These are phyloP conservation scores for Rhodomyrtus tomentosa DNA, from an alignment of 345 rosid genomes.

Conservation along the genomic window DNA sequence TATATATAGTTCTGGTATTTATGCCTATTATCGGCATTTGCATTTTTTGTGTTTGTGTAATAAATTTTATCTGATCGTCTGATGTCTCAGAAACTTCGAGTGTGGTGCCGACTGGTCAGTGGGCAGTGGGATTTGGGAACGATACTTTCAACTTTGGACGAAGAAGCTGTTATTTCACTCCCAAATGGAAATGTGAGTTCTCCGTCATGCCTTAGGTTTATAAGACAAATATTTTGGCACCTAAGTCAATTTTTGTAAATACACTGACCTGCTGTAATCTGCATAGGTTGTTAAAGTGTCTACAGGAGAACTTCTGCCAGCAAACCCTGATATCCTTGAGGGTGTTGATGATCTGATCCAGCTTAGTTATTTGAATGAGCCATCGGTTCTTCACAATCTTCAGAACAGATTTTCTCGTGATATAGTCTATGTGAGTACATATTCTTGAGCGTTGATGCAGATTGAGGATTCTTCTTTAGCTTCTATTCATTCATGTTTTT, in stretches of 20 bases:
- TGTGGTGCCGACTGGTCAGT: conserved; percentile 63
- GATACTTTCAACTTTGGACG: conserved; percentile 65
- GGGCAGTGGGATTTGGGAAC: conserved; percentile 73
- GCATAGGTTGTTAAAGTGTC: conserved; percentile 68
- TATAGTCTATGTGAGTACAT: conserved; percentile 69
- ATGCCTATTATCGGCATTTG: not conserved
- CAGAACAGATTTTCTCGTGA: conserved; percentile 65
- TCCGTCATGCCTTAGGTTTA: not conserved
- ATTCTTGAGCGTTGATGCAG: not conserved
- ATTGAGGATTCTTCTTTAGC: not conserved
- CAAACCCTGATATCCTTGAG: conserved; percentile 85
- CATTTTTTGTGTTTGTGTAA: not conserved
- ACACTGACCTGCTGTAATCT: conserved; percentile 6
- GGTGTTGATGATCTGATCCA: conserved; percentile 84
- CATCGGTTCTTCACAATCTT: conserved; percentile 85
- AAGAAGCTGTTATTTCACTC: conserved; percentile 48
- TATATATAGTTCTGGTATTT: not conserved
- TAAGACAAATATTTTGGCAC: not conserved
- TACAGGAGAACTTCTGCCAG: conserved; percentile 68
- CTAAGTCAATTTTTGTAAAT: not conserved
- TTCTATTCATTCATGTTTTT: conserved; percentile 1
- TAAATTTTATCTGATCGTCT: not conserved
- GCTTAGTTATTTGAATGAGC: conserved; percentile 94
- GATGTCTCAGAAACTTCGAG: conserved; percentile 54
- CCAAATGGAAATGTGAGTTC: conserved; percentile 57